A percentile compares a stretch with the other conserved stretches of the same genome.
Conservation (phyloP, 108 stramenopile species). For the Epithemia pelagica region DNA sequence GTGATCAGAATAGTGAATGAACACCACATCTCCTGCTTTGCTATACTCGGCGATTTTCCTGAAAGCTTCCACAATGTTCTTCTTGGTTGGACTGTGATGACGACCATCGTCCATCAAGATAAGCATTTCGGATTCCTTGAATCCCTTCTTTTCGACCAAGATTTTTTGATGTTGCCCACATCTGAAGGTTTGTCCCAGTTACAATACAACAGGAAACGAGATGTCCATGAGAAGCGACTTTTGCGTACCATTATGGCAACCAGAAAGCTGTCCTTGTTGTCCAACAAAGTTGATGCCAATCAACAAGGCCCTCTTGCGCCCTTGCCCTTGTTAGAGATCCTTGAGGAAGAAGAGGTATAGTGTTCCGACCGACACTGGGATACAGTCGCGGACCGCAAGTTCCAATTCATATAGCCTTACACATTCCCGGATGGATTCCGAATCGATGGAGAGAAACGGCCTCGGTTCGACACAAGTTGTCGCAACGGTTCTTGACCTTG, state of each 20-base stretch:
- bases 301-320: constrained; percentile 61
- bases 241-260: constrained; percentile 61
- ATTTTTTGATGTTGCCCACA: constrained; percentile 60
- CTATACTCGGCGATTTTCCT: constrained; percentile 63
- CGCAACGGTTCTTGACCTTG: too few species aligned
- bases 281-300: constrained; percentile 89
- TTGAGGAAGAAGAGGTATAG: too few species aligned
- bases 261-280: constrained; percentile 37
- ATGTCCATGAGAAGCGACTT: too few species aligned
- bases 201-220: too few species aligned
- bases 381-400: too few species aligned
- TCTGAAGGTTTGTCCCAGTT: too few species aligned
- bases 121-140: constrained; percentile 64
- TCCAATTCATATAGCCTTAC: too few species aligned
- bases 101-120: constrained; percentile 89
- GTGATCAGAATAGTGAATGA: constrained; percentile 77
- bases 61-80: constrained; percentile 73
- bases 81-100: constrained; percentile 53
- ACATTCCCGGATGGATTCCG: too few species aligned
- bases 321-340: too few species aligned
- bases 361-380: too few species aligned
- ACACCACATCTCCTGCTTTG: constrained; percentile 67
- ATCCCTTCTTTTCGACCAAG: constrained; percentile 71
- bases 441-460: too few species aligned
- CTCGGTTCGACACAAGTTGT: too few species aligned